phyloP scores from a whole-genome alignment of 176 grass and related monocot genomes.

The Triticum dicoccoides region DNA sequence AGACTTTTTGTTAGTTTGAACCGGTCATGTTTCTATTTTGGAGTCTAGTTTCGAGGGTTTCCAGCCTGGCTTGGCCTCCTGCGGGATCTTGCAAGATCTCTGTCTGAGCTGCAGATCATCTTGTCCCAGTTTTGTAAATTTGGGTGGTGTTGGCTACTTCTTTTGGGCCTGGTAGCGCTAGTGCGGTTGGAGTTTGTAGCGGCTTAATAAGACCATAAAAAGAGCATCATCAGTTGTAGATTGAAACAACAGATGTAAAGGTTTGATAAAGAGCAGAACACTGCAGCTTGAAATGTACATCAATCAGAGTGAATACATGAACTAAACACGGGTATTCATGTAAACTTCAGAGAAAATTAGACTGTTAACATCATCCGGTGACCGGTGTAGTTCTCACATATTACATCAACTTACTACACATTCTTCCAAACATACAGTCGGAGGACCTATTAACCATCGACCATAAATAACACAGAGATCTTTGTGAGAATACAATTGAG shows the following conservation, averaged over 20 bases:
- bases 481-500: slow-evolving; percentile 37
- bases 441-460: slow-evolving; percentile 30
- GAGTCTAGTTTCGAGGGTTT: too few species aligned
- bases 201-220: too few species aligned
- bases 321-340: slow-evolving; percentile 5
- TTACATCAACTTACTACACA: slow-evolving; percentile 43
- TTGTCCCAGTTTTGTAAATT: too few species aligned
- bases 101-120: too few species aligned
- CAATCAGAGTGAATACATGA: background rate
- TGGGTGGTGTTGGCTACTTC: too few species aligned
- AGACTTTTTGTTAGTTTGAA: too few species aligned
- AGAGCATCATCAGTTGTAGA: background rate
- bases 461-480: slow-evolving; percentile 39
- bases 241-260: background rate
- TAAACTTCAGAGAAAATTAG: slow-evolving; percentile 21
- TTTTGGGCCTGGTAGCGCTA: background rate
- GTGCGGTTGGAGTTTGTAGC: too few species aligned
- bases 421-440: slow-evolving; percentile 44
- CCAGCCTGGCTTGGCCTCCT: too few species aligned
- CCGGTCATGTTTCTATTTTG: too few species aligned
- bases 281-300: background rate
- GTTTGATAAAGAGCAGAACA: background rate
- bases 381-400: slow-evolving; percentile 30
- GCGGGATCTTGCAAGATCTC: too few species aligned
- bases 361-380: slow-evolving; percentile 36